These are phyloP conservation scores for Eutrema salsugineum DNA, from an alignment of 441 rosid genomes.

Conservation along the genomic window DNA sequence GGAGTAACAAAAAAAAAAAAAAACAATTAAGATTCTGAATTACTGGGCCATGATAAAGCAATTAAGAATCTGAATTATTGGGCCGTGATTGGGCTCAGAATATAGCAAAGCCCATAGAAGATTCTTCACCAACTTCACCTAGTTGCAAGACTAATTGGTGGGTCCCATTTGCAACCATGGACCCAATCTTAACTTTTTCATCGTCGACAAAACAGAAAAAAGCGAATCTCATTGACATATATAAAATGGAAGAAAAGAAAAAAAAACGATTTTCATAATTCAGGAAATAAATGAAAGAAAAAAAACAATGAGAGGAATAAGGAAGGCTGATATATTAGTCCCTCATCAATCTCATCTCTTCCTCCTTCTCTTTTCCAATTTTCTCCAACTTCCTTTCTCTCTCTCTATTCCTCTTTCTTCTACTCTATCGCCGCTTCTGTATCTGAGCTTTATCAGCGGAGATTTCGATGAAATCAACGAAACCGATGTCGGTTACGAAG, in stretches of 20 bases:
- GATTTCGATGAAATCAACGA: background rate
- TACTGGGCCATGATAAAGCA: no score
- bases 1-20: no score
- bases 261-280: background rate
- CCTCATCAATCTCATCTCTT: slow-evolving; percentile 3
- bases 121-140: background rate
- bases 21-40: no score
- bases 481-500: background rate
- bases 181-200: background rate
- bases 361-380: slow-evolving; percentile 11
- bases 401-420: background rate
- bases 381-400: slow-evolving; percentile 12
- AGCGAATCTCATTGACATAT: slow-evolving; percentile 1
- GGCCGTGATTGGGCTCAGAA: background rate
- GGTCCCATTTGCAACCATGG: slow-evolving; percentile 16
- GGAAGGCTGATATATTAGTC: slow-evolving; percentile 22
- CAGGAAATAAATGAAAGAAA: slow-evolving; percentile 2
- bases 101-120: background rate
- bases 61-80: background rate
- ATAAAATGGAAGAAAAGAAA: background rate
- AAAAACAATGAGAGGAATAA: background rate
- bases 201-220: slow-evolving; percentile 6
- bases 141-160: background rate
- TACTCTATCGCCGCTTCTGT: slow-evolving; percentile 3
- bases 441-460: background rate